These are phyloP conservation scores for Pseudogymnoascus sp. DNA, from an alignment of 2,329 filamentous ascomycete species.

Conservation along the genomic window DNA sequence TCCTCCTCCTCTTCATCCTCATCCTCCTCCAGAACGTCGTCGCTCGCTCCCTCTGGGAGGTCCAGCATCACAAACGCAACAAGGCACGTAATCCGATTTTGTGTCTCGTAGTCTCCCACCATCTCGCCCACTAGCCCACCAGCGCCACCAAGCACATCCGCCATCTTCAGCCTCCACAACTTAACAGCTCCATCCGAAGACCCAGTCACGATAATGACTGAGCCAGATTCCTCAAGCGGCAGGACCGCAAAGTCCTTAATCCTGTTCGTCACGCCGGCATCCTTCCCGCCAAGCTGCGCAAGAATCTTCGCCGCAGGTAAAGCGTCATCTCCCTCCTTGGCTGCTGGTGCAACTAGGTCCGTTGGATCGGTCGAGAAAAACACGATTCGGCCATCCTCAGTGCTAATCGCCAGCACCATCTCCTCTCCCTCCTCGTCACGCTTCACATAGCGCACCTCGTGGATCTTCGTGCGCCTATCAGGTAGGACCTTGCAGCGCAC, in stretches of 20 bases:
- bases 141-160: constrained; percentile 33
- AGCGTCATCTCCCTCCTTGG: constrained; percentile 34
- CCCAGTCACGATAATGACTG: constrained; percentile 59
- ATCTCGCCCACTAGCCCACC: constrained; percentile 40
- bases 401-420: constrained; percentile 66
- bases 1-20: constrained; percentile 23
- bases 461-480: constrained; percentile 67
- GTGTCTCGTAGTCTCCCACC: constrained; percentile 73
- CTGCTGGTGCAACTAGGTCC: constrained; percentile 34
- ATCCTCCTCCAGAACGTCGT: constrained; percentile 27
- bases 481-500: constrained; percentile 69
- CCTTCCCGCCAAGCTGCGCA: constrained; percentile 71
- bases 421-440: constrained; percentile 41
- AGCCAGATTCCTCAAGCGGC: constrained; percentile 42
- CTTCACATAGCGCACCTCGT: constrained; percentile 68
- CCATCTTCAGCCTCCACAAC: constrained; percentile 58
- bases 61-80: constrained; percentile 79
- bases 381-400: constrained; percentile 80
- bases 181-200: constrained; percentile 83
- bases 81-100: constrained; percentile 83
- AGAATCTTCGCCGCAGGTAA: constrained; percentile 58
- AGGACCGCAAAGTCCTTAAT: constrained; percentile 81
- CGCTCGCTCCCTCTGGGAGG: constrained; percentile 52
- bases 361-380: constrained; percentile 66
- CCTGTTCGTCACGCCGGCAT: constrained; percentile 57